These are phyloP conservation scores for Talaromyces sp. DNA, from an alignment of 2,329 filamentous ascomycete genomes.

Conservation along the genomic window DNA sequence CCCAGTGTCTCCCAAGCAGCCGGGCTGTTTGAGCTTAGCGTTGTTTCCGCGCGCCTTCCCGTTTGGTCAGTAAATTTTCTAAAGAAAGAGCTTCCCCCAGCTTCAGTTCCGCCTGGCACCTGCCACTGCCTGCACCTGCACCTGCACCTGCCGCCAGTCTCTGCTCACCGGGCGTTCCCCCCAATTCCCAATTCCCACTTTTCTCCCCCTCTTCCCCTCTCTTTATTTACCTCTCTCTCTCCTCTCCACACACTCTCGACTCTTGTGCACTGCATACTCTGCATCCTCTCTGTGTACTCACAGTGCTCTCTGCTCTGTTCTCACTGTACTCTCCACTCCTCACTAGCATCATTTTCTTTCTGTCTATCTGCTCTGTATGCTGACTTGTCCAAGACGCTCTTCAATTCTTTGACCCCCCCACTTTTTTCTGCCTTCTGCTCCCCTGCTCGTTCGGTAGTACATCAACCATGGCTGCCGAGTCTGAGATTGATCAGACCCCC, in stretches of 20 bases:
- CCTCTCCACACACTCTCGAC: background rate
- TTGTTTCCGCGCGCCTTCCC: background rate
- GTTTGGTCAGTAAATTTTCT: background rate
- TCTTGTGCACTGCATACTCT: background rate
- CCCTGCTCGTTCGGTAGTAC: background rate
- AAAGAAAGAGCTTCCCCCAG: background rate
- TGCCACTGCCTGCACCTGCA: background rate
- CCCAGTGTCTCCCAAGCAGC: background rate
- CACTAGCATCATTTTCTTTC: background rate
- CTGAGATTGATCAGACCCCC: background rate
- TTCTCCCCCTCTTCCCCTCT: background rate
- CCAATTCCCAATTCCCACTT: too few relatives aligned
- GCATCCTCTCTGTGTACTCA: too few relatives aligned
- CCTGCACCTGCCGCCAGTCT: background rate
- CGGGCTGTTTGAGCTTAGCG: conserved; percentile 3
- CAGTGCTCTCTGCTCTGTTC: background rate
- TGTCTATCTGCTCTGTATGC: background rate
- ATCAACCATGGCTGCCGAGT: conserved; percentile 4
- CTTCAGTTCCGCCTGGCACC: background rate
- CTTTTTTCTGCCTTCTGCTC: background rate
- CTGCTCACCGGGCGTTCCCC: too few relatives aligned
- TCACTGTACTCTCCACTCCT: background rate
- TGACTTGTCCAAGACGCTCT: background rate
- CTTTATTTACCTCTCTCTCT: background rate
- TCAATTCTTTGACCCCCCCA: background rate